Percentiles rank a stretch among this genome's conserved stretches.
phyloP scores from a whole-genome alignment of 2,329 filamentous ascomycete genomes.

The Sclerotinia minor region DNA sequence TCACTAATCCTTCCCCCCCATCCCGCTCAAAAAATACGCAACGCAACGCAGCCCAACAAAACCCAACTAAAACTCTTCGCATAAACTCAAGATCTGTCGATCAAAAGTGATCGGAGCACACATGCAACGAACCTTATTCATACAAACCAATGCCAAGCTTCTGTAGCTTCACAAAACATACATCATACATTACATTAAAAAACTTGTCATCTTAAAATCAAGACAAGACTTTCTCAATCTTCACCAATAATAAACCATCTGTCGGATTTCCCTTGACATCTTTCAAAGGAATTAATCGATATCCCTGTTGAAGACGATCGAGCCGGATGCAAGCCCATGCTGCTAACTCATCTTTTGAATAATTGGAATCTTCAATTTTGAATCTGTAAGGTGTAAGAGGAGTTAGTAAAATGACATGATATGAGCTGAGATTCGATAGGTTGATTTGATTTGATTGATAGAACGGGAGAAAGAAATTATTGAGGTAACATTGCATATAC shows the following conservation, averaged over 20 bases:
- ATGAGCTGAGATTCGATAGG: neutral
- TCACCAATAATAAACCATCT: conserved; percentile 70
- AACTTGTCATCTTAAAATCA: conserved; percentile 9
- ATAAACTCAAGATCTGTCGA: no score
- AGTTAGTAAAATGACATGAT: conserved; percentile 3
- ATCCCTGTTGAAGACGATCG: conserved; percentile 74
- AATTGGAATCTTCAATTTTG: conserved; percentile 84
- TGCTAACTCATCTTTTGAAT: conserved; percentile 73
- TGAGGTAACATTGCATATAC: conserved; percentile 1
- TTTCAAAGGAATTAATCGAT: conserved; percentile 74
- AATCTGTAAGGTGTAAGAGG: conserved; percentile 48
- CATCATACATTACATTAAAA: conserved; percentile 20
- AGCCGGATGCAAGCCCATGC: conserved; percentile 89
- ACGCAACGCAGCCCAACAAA: neutral
- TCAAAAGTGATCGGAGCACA: neutral
- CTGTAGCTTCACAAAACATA: neutral
- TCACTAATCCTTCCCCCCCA: neutral
- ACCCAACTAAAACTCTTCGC: neutral
- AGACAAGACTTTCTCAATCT: conserved; percentile 59
- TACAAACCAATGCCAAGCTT: neutral
- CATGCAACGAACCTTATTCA: neutral
- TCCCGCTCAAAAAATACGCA: neutral
- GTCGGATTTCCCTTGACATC: conserved; percentile 66
- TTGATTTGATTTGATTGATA: neutral
- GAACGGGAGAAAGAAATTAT: neutral